These are phyloP conservation scores for Agrostemma githago DNA, from an alignment of 148 eudicot genomes.

Conservation along the genomic window DNA sequence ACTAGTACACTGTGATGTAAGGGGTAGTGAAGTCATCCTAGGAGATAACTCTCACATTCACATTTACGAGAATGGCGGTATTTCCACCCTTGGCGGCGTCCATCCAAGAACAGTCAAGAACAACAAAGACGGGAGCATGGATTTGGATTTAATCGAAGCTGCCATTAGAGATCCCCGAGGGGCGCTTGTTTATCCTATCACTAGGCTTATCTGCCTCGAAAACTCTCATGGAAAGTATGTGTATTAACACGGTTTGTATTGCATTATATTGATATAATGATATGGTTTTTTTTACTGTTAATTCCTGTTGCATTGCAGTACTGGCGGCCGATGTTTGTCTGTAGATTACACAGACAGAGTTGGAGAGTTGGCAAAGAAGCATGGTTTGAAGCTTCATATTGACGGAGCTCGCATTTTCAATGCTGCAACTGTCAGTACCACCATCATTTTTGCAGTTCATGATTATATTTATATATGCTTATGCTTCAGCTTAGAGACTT, in stretches of 20 bases:
- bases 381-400: constrained; percentile 89
- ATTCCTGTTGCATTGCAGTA: constrained; percentile 37
- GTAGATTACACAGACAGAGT: constrained; percentile 75
- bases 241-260: background rate
- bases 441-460: background rate
- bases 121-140: constrained; percentile 82
- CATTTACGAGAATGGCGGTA: constrained; percentile 93
- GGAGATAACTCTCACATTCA: constrained; percentile 85
- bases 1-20: constrained; percentile 72
- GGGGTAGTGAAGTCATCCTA: constrained; percentile 94
- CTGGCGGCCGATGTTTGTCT: constrained; percentile 85
- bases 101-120: constrained; percentile 87
- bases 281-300: background rate
- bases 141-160: constrained; percentile 63
- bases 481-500: too few relatives aligned
- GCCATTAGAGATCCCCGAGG: constrained; percentile 66
- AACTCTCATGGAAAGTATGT: constrained; percentile 90
- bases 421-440: constrained; percentile 70
- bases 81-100: constrained; percentile 88
- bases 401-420: constrained; percentile 96
- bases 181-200: constrained; percentile 57
- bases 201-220: constrained; percentile 91
- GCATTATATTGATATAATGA: background rate
- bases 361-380: constrained; percentile 77
- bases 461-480: background rate